Base-by-base conservation (phyloP, 1,139 yeast genomes). In the Geotrichum klebahnii region DNA sequence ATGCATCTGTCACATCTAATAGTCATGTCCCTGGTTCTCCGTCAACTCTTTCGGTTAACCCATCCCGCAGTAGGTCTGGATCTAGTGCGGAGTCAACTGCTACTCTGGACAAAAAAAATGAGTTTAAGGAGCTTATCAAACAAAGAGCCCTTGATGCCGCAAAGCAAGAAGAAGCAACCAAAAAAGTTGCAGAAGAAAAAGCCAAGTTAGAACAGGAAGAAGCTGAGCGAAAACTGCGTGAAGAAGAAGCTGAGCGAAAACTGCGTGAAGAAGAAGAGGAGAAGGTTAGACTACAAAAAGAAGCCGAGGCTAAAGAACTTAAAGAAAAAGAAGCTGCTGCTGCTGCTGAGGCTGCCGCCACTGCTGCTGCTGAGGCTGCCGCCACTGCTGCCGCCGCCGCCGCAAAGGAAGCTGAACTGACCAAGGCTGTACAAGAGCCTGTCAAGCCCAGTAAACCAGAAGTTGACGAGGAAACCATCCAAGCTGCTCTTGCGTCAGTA, bases 51-150 rank as follows among this genome's bases (percentile, higher is more conserved):
- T 36, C 51, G 24, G 41, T n/a, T 9, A 42, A 54, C 26, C 55
- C 54, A 29, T 50, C 59, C 10, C 58, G 62, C 14, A 57, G 52
- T 44, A 52, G 43, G 43, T 45, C 52, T 28, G 41, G 40, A 46
- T 50, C 54, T 50, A 40, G 53, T 16, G 55, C 59, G 10, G 54
- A 51, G 41, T 41, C 51, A 10, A 45, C 55, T 12, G 51, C 55
- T 6, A 23, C 29, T 17, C n/a, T n/a, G n/a, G 51, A 48, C 38
- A 53, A 51, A 34, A 54, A 56, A 39, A 56, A 56, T 46, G 56
- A 58, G 42, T 53, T 62, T 45, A 55, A 51, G 57, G 64, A 58
- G 45, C 57, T 59, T 50, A 61, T 63, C 42, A 53, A 52, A 48
- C 55, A 52, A 48, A 53, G 35, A 33, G 46, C 51, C 16, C 51